phyloP scores from a whole-genome alignment of 106 monocot species.

The Iris macrosiphon region DNA sequence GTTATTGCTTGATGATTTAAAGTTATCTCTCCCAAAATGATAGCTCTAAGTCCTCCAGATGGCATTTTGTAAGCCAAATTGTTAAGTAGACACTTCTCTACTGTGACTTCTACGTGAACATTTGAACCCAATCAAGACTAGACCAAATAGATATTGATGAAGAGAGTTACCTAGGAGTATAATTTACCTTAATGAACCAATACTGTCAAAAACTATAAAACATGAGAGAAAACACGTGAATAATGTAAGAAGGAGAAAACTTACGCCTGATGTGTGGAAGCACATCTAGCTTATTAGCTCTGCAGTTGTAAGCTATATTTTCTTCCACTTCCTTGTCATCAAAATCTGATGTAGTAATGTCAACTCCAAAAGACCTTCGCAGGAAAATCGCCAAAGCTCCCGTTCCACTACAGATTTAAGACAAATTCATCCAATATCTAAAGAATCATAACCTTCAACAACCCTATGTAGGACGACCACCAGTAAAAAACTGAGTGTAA shows the following conservation, averaged over 20 bases:
- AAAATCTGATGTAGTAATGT: conserved; percentile 93
- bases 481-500: not conserved
- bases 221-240: too few relatives aligned
- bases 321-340: conserved; percentile 83
- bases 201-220: too few relatives aligned
- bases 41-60: too few relatives aligned
- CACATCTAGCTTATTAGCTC: conserved; percentile 46
- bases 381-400: conserved; percentile 92
- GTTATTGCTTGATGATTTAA: too few relatives aligned
- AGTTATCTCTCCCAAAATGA: too few relatives aligned
- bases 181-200: too few relatives aligned
- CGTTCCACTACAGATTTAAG: conserved; percentile 55
- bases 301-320: conserved; percentile 87
- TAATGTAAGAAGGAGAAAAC: conserved; percentile 12
- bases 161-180: too few relatives aligned
- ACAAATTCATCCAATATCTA: not conserved
- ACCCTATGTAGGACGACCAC: not conserved
- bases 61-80: too few relatives aligned
- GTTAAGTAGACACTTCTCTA: too few relatives aligned
- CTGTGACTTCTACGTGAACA: too few relatives aligned
- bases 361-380: conserved; percentile 53
- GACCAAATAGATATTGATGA: too few relatives aligned
- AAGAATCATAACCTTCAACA: not conserved
- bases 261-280: conserved; percentile 89
- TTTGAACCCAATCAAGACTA: too few relatives aligned